These are phyloP conservation scores for Myxozyma mucilagina DNA, from an alignment of 805 yeast genomes.

Conservation along the genomic window DNA sequence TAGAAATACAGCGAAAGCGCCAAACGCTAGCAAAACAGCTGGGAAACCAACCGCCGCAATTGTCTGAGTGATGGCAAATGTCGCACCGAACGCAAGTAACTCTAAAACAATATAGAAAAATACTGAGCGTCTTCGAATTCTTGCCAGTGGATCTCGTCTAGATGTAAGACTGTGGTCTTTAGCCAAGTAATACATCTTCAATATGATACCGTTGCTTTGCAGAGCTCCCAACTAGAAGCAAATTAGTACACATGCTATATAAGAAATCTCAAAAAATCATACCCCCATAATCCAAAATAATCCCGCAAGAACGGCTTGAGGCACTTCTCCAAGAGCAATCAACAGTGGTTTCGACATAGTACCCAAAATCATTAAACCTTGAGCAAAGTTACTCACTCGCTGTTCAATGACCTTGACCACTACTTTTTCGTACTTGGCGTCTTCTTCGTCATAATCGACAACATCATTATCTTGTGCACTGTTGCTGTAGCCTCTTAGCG, in stretches of 20 bases:
- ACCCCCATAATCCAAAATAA: slow-evolving; percentile 92
- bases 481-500: slow-evolving; percentile 84
- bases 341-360: slow-evolving; percentile 89
- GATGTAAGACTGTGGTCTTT: slow-evolving; percentile 54
- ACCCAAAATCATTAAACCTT: slow-evolving; percentile 79
- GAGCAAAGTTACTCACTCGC: slow-evolving; percentile 77
- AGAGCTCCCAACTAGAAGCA: slow-evolving; percentile 51
- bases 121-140: slow-evolving; percentile 44
- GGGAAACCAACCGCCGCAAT: slow-evolving; percentile 95
- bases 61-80: slow-evolving; percentile 82
- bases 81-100: slow-evolving; percentile 69
- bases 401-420: slow-evolving; percentile 74
- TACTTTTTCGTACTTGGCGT: neutral
- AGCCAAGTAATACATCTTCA: slow-evolving; percentile 61
- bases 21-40: slow-evolving; percentile 56
- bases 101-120: slow-evolving; percentile 58
- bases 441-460: slow-evolving; percentile 1
- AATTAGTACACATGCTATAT: slow-evolving; percentile 63
- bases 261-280: slow-evolving; percentile 67
- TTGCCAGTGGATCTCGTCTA: slow-evolving; percentile 39
- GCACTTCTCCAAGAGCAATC: slow-evolving; percentile 76
- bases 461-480: slow-evolving; percentile 52
- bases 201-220: slow-evolving; percentile 62
- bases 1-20: slow-evolving; percentile 63
- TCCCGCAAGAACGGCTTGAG: slow-evolving; percentile 92